A percentile compares a stretch with the other conserved stretches of the same genome.
Conservation (phyloP, 1,284 basidiomycete species). For the Leccinum fuscescens region DNA sequence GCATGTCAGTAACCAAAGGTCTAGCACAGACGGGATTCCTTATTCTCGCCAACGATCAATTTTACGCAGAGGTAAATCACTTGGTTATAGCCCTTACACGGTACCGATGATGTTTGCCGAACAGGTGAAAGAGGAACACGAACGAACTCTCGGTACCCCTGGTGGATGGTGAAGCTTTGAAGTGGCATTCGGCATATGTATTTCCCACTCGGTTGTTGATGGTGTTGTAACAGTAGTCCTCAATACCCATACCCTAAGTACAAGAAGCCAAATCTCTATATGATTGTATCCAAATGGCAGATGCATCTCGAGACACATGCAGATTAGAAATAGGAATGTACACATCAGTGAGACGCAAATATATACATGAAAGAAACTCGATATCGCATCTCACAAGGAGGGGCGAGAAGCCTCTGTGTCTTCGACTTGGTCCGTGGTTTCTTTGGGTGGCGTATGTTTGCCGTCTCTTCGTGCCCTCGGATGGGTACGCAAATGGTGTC, state of each 20-base stretch:
- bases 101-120: neutral
- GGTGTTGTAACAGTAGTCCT: conserved; percentile 19
- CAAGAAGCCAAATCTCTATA: conserved; percentile 5
- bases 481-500: conserved; percentile 44
- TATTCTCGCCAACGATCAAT: conserved; percentile 55
- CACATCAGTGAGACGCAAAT: conserved; percentile 13
- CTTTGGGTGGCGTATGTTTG: conserved; percentile 24
- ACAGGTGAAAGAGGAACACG: conserved; percentile 37
- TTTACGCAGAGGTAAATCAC: conserved; percentile 49
- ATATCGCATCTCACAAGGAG: conserved; percentile 14
- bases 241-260: conserved; percentile 11
- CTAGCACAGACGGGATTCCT: conserved; percentile 61
- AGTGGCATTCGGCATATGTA: conserved; percentile 8
- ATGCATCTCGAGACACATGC: conserved; percentile 12
- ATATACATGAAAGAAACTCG: conserved; percentile 16
- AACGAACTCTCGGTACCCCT: conserved; percentile 14
- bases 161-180: neutral
- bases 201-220: neutral
- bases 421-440: conserved; percentile 18
- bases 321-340: conserved; percentile 21
- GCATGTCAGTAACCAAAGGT: conserved; percentile 56
- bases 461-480: conserved; percentile 41
- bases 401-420: conserved; percentile 13
- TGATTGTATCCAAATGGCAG: conserved; percentile 15
- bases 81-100: neutral